phyloP scores from a whole-genome alignment of 2,329 filamentous ascomycete genomes.

The Fusarium sororula region DNA sequence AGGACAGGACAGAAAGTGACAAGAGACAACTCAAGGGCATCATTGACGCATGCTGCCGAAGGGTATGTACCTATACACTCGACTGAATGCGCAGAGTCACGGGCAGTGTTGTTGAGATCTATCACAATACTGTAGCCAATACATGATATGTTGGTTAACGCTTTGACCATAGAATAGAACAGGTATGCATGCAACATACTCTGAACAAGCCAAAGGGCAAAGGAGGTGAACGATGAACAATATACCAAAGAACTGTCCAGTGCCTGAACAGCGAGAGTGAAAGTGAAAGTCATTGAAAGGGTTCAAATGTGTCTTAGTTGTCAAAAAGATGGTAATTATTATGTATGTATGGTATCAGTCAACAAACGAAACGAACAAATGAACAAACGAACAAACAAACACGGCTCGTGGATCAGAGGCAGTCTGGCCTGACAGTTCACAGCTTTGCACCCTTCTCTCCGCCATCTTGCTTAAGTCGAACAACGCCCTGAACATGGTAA shows the following conservation, averaged over 20 bases:
- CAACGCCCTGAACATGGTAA: conserved; percentile 55
- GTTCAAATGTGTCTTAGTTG: neutral
- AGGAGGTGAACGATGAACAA: neutral
- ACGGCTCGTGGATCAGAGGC: neutral
- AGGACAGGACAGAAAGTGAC: neutral
- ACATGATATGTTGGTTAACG: neutral
- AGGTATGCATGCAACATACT: neutral
- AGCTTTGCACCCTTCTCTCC: conserved; percentile 48
- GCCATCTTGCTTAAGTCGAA: conserved; percentile 58
- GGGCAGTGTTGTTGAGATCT: neutral
- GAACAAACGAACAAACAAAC: neutral
- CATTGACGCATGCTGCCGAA: neutral
- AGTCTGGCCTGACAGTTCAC: conserved; percentile 20
- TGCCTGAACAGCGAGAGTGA: neutral
- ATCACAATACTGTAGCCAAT: neutral
- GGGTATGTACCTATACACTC: neutral
- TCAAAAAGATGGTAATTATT: neutral
- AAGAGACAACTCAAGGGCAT: neutral
- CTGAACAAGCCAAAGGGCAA: neutral
- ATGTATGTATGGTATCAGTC: conserved; percentile 14
- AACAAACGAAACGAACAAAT: neutral
- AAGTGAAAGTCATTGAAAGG: neutral
- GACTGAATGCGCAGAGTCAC: neutral
- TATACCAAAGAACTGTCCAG: neutral
- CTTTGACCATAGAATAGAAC: neutral